A percentile compares a stretch with the other conserved stretches of the same genome.
Evolutionary conservation across 495 filamentous ascomycete genomes (phyloP).

Genomic region (Trichoderma erinaceum): DNA sequence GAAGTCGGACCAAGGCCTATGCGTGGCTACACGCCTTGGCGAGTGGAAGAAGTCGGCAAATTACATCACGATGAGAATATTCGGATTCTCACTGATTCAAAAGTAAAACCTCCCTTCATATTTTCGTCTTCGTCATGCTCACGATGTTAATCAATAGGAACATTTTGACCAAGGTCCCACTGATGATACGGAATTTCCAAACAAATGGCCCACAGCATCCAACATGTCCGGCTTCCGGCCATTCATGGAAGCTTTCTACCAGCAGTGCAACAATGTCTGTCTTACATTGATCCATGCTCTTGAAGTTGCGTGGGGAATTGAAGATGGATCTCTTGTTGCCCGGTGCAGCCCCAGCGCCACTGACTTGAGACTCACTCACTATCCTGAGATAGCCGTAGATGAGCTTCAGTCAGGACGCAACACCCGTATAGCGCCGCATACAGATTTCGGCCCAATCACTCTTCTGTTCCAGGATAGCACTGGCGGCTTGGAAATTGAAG

Average conservation of each 20-base stretch:
- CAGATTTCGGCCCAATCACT: conserved; percentile 36
- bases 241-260: conserved; percentile 27
- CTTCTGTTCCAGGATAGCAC: conserved; percentile 36
- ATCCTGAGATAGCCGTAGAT: conserved; percentile 40
- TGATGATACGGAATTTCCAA: conserved; percentile 26
- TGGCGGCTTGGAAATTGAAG: conserved; percentile 34
- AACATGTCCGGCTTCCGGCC: conserved; percentile 26
- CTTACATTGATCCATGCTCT: conserved; percentile 23
- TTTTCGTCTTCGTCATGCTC: neutral
- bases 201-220: conserved; percentile 24
- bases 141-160: conserved; percentile 20
- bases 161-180: conserved; percentile 27
- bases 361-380: conserved; percentile 55
- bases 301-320: conserved; percentile 10
- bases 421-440: conserved; percentile 29
- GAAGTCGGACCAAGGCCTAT: neutral
- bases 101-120: neutral
- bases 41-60: neutral
- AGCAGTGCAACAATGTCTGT: conserved; percentile 19
- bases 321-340: neutral
- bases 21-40: conserved; percentile 6
- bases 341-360: neutral
- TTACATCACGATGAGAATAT: neutral
- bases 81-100: neutral
- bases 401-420: neutral